Base-by-base conservation (phyloP, 306 rosid species). In the Arachis hypogaea region DNA sequence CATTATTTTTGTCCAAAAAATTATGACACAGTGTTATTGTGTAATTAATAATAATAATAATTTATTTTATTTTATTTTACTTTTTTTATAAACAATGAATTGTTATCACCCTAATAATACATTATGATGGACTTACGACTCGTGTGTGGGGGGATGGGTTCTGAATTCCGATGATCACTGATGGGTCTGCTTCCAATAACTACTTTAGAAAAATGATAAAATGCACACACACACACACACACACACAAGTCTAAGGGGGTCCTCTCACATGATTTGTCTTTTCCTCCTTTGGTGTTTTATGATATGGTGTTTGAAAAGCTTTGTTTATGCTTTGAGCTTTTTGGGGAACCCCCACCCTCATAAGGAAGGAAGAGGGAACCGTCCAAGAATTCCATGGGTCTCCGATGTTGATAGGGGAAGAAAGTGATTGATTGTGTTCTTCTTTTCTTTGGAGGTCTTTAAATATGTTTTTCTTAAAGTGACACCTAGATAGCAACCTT, bases 351-450 rank as follows among this genome's bases (percentile, higher is more conserved):
- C 85, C 38, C 38, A 33, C 38, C 38, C 38, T 33, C 82, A 80
- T 74, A 59, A 77, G 75, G 58, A 59, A 58, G 38, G 38, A 33
- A 33, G 38, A 4, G 68, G 40, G 58, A 76, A 81, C 81, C 74
- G 82, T 85, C 89, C 85, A 85, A 79, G 38, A 33, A 68, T 46
- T 80, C 74, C 81, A 85, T 82, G 89, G 83, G 86, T 86, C 86
- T 81, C n/a, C 2, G 88, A 87, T 59, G 82, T 64, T 73, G 88
- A 89, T 74, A 38, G 68, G 1, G 28, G 89, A 86, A 79, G 89
- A 86, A 79, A 89, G 85, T 70, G 90, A 87, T 75, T 59, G 79
- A 61, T 80, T 88, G 30, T 67, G 76, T 75, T 83, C 50, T 74
- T 81, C 79, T 83, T 63, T 77, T 76, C 81, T 74, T 73, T 10